Evolutionary conservation across 2,329 filamentous ascomycete genomes (phyloP).

Genomic region (Colletotrichum lentis): DNA sequence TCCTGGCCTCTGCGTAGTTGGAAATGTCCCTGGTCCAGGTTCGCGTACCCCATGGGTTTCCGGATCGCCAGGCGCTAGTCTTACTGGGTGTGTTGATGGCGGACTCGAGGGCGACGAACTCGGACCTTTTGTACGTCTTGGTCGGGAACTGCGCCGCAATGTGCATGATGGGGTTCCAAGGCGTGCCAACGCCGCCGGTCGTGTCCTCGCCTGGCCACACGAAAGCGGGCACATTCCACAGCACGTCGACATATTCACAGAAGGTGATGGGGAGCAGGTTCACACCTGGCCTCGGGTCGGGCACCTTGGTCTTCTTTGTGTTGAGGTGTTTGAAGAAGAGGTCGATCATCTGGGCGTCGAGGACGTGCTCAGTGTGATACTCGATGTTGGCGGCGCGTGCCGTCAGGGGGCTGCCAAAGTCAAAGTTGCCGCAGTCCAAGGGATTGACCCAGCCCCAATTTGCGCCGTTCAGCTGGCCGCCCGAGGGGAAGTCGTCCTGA

Average conservation of each 20-base stretch:
- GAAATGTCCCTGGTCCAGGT: conserved; percentile 1
- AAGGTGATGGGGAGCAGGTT: neutral
- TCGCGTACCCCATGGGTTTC: neutral
- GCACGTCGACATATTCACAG: conserved; percentile 2
- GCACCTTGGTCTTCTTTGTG: too few species aligned
- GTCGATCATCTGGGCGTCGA: conserved; percentile 38
- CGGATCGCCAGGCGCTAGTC: neutral
- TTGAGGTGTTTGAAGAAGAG: conserved; percentile 33
- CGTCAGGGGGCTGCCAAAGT: conserved; percentile 19
- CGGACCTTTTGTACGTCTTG: neutral
- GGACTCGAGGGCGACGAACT: conserved; percentile 18
- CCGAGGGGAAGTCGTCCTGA: too few species aligned
- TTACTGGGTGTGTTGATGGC: conserved; percentile 9
- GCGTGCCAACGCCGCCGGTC: neutral
- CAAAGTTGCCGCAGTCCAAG: conserved; percentile 21
- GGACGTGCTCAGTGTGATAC: conserved; percentile 38
- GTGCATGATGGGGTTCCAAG: conserved; percentile 12
- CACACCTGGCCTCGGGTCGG: conserved; percentile 3
- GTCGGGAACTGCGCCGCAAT: conserved; percentile 8
- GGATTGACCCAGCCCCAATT: conserved; percentile 28
- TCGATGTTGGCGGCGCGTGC: conserved; percentile 15
- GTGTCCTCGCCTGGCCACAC: too few species aligned
- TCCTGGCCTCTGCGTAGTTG: neutral
- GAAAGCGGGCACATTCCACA: conserved; percentile 12
- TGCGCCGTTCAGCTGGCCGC: too few species aligned